phyloP scores from a whole-genome alignment of 768 basidiomycete genomes.

The Leccinum sublutescens region DNA sequence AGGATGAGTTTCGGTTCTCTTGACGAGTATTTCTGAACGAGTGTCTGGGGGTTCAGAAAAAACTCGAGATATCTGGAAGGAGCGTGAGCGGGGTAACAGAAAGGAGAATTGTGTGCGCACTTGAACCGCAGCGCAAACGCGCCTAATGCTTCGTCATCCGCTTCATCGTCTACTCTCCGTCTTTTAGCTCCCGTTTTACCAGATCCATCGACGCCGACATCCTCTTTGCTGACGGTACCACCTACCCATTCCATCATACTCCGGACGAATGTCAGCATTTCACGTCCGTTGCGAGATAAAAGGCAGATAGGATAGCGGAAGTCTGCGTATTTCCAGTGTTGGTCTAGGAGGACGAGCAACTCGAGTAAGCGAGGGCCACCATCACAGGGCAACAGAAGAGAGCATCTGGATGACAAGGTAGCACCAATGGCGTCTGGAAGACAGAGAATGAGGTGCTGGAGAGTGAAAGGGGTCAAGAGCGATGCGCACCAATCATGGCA shows the following conservation, averaged over 20 bases:
- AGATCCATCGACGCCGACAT: conserved; percentile 76
- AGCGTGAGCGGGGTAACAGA: conserved; percentile 1
- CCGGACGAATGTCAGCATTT: conserved; percentile 91
- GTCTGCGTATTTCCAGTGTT: conserved; percentile 92
- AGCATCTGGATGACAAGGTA: conserved; percentile 76
- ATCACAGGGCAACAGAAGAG: conserved; percentile 89
- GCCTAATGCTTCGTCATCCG: conserved; percentile 79
- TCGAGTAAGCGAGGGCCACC: conserved; percentile 94
- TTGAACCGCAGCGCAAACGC: conserved; percentile 86
- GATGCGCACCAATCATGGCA: conserved; percentile 71
- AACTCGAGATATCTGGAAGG: conserved; percentile 82
- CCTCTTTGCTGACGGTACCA: conserved; percentile 90
- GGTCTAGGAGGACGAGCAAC: conserved; percentile 91
- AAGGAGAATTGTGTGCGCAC: conserved; percentile 43
- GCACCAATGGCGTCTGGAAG: conserved; percentile 79
- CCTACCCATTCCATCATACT: conserved; percentile 99
- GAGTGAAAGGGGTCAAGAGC: background rate
- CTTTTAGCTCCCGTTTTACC: conserved; percentile 50
- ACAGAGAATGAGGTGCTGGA: background rate
- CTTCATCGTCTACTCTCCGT: conserved; percentile 64
- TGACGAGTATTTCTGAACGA: conserved; percentile 79
- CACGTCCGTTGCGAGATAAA: conserved; percentile 85
- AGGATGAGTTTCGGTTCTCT: conserved; percentile 92
- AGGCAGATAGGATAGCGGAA: conserved; percentile 89
- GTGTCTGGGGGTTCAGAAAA: conserved; percentile 77